Conservation (phyloP, 2,329 filamentous ascomycete species). For the Reticulascus tulasneorum region DNA sequence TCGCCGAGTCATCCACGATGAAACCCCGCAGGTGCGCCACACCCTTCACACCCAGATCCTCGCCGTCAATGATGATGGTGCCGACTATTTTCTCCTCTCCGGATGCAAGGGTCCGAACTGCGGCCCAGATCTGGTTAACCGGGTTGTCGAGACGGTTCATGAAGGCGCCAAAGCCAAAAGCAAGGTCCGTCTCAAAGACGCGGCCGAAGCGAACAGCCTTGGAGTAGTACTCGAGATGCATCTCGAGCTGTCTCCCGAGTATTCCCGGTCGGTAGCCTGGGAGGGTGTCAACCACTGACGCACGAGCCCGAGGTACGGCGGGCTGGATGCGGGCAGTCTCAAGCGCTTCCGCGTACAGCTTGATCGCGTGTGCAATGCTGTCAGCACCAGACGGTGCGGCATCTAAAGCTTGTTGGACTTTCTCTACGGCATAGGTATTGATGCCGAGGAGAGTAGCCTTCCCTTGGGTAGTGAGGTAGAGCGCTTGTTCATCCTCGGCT, state of each 20-base stretch:
- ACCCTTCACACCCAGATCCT: constrained; percentile 10
- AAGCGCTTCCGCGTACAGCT: too few relatives aligned
- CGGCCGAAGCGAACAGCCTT: constrained; percentile 16
- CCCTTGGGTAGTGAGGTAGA: too few relatives aligned
- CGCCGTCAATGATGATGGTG: constrained; percentile 23
- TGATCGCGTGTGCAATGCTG: too few relatives aligned
- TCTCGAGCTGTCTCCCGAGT: constrained; percentile 21
- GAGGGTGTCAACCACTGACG: too few relatives aligned
- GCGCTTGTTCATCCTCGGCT: too few relatives aligned
- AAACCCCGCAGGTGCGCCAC: constrained; percentile 22
- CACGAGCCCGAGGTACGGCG: too few relatives aligned
- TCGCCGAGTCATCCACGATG: constrained; percentile 20
- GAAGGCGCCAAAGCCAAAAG: constrained; percentile 14
- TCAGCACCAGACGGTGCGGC: too few relatives aligned
- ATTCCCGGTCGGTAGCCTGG: constrained; percentile 23
- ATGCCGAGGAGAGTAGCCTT: too few relatives aligned
- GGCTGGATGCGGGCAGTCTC: too few relatives aligned
- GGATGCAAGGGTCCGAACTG: too few relatives aligned
- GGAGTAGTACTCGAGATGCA: constrained; percentile 23
- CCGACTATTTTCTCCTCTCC: constrained; percentile 21
- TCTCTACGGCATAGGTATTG: too few relatives aligned
- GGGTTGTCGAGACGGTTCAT: constrained; percentile 16
- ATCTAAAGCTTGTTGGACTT: too few relatives aligned
- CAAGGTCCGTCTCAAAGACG: constrained; percentile 19
- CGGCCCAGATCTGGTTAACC: constrained; percentile 22